These are phyloP conservation scores for Medicago lupulina DNA, from an alignment of 306 rosid species.

Conservation along the genomic window DNA sequence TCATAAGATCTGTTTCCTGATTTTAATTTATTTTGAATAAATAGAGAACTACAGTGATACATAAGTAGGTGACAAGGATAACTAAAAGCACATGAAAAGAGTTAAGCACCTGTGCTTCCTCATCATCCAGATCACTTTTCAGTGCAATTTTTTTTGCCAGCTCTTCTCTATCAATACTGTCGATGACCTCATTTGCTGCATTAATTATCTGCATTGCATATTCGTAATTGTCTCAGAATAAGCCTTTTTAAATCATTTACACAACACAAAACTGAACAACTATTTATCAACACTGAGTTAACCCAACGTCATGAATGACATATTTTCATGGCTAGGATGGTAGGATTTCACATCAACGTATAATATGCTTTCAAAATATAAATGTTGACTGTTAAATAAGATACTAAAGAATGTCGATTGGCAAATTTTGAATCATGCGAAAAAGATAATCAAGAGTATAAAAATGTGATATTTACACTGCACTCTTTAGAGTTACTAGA, in stretches of 20 bases:
- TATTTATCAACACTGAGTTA: slow-evolving; percentile 14
- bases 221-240: slow-evolving; percentile 3
- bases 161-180: slow-evolving; percentile 84
- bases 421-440: slow-evolving; percentile 6
- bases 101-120: slow-evolving; percentile 75
- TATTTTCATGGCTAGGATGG: not conserved
- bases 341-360: not conserved
- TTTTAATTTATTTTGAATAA: not conserved
- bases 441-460: not conserved
- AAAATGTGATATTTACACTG: not conserved
- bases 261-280: not conserved
- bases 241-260: slow-evolving; percentile 2
- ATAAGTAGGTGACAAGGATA: slow-evolving; percentile 16
- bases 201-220: slow-evolving; percentile 66
- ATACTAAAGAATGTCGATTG: not conserved
- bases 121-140: slow-evolving; percentile 80
- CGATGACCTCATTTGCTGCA: slow-evolving; percentile 80
- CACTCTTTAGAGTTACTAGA: not conserved
- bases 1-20: not conserved
- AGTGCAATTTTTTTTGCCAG: slow-evolving; percentile 62
- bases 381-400: slow-evolving; percentile 27
- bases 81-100: slow-evolving; percentile 27
- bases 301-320: not conserved
- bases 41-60: not conserved
- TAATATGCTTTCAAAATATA: slow-evolving; percentile 14